Conservation (phyloP, 2,329 filamentous ascomycete species). For the Didymella arachidicola region DNA sequence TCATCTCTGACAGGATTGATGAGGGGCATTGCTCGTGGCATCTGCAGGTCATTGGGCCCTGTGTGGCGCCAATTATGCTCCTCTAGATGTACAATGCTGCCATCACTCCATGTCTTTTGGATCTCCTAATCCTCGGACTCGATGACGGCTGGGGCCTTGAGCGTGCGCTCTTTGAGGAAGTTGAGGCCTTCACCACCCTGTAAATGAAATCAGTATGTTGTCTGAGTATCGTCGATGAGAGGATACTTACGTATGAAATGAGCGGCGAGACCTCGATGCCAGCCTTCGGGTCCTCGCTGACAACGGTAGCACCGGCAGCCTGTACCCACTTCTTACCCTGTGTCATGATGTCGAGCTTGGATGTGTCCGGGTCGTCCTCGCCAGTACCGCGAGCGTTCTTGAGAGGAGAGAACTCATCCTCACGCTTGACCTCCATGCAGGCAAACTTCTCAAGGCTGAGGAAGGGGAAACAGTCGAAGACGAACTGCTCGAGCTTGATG, state of each 20-base stretch:
- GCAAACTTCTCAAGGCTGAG: conserved; percentile 87
- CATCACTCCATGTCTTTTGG: conserved; percentile 7
- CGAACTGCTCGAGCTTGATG: conserved; percentile 98
- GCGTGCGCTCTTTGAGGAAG: conserved; percentile 65
- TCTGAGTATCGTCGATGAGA: background rate
- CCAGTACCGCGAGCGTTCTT: conserved; percentile 87
- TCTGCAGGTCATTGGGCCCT: conserved; percentile 9
- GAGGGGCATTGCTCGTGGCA: conserved; percentile 10
- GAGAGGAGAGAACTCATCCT: conserved; percentile 97
- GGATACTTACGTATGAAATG: conserved; percentile 86
- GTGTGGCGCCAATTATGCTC: conserved; percentile 16
- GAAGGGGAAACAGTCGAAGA: conserved; percentile 97
- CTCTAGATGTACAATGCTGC: conserved; percentile 8
- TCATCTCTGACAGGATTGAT: conserved; percentile 14
- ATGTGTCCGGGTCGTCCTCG: conserved; percentile 94
- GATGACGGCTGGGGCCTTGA: conserved; percentile 70
- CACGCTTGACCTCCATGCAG: conserved; percentile 92
- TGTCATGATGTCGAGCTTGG: conserved; percentile 84
- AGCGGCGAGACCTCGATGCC: conserved; percentile 92
- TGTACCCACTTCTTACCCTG: conserved; percentile 89
- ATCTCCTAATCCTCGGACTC: conserved; percentile 62
- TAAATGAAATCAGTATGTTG: conserved; percentile 10
- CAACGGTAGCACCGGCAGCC: conserved; percentile 77
- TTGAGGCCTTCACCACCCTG: conserved; percentile 70
- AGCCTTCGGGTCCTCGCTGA: conserved; percentile 61